phyloP scores from a whole-genome alignment of 805 yeast genomes.

The Candida adriatica region DNA sequence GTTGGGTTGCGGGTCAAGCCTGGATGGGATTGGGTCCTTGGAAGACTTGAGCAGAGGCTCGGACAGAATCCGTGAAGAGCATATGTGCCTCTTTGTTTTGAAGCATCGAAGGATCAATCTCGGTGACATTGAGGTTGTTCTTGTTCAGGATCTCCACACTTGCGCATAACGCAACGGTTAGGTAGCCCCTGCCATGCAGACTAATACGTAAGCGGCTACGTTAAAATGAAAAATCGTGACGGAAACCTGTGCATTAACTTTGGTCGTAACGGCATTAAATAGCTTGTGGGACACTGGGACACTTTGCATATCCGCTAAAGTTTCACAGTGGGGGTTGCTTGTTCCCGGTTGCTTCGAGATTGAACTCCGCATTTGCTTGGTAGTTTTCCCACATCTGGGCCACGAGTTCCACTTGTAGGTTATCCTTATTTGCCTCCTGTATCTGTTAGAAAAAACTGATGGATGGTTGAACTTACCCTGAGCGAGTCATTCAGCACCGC shows the following conservation, averaged over 20 bases:
- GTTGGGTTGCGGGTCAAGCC: slow-evolving; percentile 1
- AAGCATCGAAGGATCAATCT: no score
- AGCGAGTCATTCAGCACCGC: slow-evolving; percentile 55
- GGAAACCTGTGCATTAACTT: no score
- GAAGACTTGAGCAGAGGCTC: slow-evolving; percentile 1
- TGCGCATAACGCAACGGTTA: no score
- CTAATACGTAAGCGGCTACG: no score
- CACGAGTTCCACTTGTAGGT: slow-evolving; percentile 62
- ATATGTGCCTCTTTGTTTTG: no score
- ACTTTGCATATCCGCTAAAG: background rate
- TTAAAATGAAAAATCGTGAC: no score
- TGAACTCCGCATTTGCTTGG: slow-evolving; percentile 61
- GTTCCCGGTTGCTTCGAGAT: slow-evolving; percentile 59
- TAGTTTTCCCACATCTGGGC: slow-evolving; percentile 79
- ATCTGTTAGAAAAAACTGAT: no score
- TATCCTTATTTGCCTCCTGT: slow-evolving; percentile 51
- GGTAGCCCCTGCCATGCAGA: no score
- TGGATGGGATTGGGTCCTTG: slow-evolving; percentile 3
- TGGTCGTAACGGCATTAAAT: background rate
- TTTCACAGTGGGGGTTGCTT: slow-evolving; percentile 42
- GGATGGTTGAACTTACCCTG: slow-evolving; percentile 30
- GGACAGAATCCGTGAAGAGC: background rate
- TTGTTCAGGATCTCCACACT: no score
- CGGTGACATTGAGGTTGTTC: no score
- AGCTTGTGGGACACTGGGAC: background rate